phyloP scores from a whole-genome alignment of 139 green algal species.

The Dunaliella primolecta region DNA sequence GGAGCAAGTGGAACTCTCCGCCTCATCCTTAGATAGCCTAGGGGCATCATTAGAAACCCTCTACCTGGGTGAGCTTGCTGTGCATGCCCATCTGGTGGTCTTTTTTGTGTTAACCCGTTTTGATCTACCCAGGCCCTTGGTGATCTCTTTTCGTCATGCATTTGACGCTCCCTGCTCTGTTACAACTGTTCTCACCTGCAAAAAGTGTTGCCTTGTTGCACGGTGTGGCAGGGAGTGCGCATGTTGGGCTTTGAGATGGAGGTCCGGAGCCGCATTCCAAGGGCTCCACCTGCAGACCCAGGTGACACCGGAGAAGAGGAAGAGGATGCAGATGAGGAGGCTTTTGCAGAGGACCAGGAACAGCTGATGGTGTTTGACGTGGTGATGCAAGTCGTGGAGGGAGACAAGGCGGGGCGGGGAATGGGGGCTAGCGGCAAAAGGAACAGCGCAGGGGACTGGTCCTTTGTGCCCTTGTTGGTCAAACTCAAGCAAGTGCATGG shows the following conservation, averaged over 20 bases:
- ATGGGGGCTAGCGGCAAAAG: neutral
- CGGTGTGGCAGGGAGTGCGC: slow-evolving; percentile 15
- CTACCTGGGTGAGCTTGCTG: too few relatives aligned
- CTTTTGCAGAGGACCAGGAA: neutral
- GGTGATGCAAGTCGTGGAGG: neutral
- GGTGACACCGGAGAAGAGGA: neutral
- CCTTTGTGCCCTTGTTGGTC: slow-evolving; percentile 15
- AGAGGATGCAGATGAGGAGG: neutral
- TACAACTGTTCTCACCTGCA: too few relatives aligned
- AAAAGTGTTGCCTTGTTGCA: too few relatives aligned
- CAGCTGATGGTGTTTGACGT: slow-evolving; percentile 17
- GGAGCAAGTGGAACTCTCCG: too few relatives aligned
- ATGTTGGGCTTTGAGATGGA: slow-evolving; percentile 36
- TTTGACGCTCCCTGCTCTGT: too few relatives aligned
- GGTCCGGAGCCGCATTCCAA: slow-evolving; percentile 3
- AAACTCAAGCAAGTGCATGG: slow-evolving; percentile 14
- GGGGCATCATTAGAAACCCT: too few relatives aligned
- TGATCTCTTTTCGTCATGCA: too few relatives aligned
- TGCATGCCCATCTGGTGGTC: too few relatives aligned
- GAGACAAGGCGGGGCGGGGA: neutral
- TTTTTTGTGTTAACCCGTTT: too few relatives aligned
- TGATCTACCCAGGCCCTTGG: too few relatives aligned
- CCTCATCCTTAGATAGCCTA: too few relatives aligned
- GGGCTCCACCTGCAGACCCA: neutral
- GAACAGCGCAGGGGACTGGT: slow-evolving; percentile 5